phyloP scores from a whole-genome alignment of 768 basidiomycete species.

The Kwoniella europaea region DNA sequence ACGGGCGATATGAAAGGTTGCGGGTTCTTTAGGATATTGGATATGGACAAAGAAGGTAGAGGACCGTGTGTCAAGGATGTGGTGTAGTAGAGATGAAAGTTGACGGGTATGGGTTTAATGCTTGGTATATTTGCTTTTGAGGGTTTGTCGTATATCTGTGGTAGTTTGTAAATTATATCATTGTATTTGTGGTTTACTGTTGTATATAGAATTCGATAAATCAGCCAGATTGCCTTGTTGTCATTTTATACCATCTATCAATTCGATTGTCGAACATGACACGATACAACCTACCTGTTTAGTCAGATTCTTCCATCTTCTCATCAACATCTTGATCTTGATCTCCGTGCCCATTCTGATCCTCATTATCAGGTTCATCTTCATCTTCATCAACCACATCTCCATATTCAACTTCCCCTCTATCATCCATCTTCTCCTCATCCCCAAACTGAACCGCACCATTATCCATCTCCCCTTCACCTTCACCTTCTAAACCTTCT shows the following conservation, averaged over 20 bases:
- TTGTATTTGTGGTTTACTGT: constrained; percentile 3
- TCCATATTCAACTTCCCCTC: constrained; percentile 51
- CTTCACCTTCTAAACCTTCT: constrained; percentile 29
- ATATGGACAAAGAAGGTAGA: constrained; percentile 51
- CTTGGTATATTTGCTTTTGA: constrained; percentile 12
- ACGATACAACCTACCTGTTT: background rate
- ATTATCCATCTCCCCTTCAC: constrained; percentile 37
- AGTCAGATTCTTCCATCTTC: constrained; percentile 12
- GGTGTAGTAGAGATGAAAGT: background rate
- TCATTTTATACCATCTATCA: background rate
- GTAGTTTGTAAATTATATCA: background rate
- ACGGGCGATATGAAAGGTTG: constrained; percentile 57
- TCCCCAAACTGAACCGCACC: constrained; percentile 32
- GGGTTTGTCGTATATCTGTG: background rate
- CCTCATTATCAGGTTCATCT: constrained; percentile 48
- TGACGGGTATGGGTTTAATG: constrained; percentile 5
- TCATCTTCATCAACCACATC: constrained; percentile 42
- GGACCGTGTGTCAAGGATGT: constrained; percentile 50
- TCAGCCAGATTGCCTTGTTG: background rate
- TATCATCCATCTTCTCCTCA: constrained; percentile 47
- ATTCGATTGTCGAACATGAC: no score
- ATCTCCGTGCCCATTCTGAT: constrained; percentile 23
- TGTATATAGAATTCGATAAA: background rate
- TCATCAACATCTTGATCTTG: constrained; percentile 4
- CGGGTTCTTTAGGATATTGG: constrained; percentile 56